Evolutionary conservation across 345 rosid genomes (phyloP).

Genomic region (Eucalyptus tenuipes): DNA sequence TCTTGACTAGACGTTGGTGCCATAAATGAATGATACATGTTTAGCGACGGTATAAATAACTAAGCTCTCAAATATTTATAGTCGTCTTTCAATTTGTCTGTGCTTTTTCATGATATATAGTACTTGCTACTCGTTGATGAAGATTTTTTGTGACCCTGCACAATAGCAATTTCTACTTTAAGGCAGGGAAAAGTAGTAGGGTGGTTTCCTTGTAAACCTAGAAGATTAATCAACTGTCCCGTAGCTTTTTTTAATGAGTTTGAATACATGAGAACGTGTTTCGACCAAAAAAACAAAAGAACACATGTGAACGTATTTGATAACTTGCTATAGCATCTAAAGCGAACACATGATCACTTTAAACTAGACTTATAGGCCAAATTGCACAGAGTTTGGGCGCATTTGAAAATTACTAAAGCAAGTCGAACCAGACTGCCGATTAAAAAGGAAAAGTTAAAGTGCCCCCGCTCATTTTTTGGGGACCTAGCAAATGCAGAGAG

Average conservation of each 20-base stretch:
- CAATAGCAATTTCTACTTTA: accelerated
- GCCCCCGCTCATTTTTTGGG: too few relatives aligned
- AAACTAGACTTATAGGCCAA: too few relatives aligned
- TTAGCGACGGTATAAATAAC: accelerated
- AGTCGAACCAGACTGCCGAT: accelerated
- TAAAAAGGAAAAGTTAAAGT: too few relatives aligned
- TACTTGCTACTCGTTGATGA: not conserved
- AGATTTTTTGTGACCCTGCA: not conserved
- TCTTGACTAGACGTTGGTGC: not conserved
- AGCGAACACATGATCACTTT: not conserved
- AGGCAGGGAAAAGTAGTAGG: not conserved
- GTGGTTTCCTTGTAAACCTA: not conserved
- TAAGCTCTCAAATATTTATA: not conserved
- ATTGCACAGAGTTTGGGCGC: not conserved
- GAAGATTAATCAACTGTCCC: not conserved
- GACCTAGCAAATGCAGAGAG: accelerated
- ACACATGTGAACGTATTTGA: not conserved
- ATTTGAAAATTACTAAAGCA: not conserved
- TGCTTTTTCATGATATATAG: not conserved
- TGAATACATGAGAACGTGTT: not conserved
- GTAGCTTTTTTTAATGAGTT: not conserved
- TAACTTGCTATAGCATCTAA: not conserved
- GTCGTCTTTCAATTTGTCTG: not conserved
- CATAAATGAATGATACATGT: not conserved
- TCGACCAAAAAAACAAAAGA: too few relatives aligned